Evolutionary conservation across 2,329 filamentous ascomycete genomes (phyloP), one percentile per base, ranked within the genome.

Genomic region (Paecilomyces variotii): DNA sequence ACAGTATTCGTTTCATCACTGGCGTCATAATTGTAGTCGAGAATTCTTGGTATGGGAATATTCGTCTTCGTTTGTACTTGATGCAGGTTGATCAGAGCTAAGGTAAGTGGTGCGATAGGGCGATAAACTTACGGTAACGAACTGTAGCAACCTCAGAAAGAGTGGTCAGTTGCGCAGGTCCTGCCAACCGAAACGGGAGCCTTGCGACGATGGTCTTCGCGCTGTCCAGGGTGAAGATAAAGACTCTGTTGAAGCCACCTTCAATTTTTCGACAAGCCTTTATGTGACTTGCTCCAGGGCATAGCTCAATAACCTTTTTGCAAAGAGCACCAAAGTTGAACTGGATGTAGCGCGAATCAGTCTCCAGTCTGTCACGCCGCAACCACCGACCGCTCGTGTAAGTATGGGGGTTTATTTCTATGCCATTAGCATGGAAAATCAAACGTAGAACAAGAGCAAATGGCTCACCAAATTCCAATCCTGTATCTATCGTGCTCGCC

Each of bases 131-230:
- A 78, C 75, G 52, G 60, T 75, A 79, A 53, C 64, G 64, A 53
- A 80, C 74, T 1, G 76, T 80, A 28, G 78, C 77, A 62, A 80
- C 75, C 64, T 80, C 75, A 26, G 77, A 79, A 57, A 66, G 68
- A 4, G 74, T 79, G 0, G 67, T 70, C 24, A 77, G 64, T 51
- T 64, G 67, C 49, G 64, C 53, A 7, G 73, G 74, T 9, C 76
- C 76, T 61, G 74, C 73, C 34, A 76, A 52, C 2, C 58, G 57
- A 62, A 74, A 77, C 2, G 76, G 77, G n/a, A 80, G 58, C 63
- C 71, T 74, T 2, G 74, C 78, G 14, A 80, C 71, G 25, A 78
- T 57, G 24, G 62, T 63, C 60, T 65, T 65, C 6, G 57, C 71
- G 64, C 76, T 72, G 54, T 80, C 64, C 49, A 74, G 68, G 19